A percentile compares a stretch with the other conserved stretches of the same genome.
phyloP scores from a whole-genome alignment of 371 early-diverging fungal genomes.

The Funneliformis caledonium region DNA sequence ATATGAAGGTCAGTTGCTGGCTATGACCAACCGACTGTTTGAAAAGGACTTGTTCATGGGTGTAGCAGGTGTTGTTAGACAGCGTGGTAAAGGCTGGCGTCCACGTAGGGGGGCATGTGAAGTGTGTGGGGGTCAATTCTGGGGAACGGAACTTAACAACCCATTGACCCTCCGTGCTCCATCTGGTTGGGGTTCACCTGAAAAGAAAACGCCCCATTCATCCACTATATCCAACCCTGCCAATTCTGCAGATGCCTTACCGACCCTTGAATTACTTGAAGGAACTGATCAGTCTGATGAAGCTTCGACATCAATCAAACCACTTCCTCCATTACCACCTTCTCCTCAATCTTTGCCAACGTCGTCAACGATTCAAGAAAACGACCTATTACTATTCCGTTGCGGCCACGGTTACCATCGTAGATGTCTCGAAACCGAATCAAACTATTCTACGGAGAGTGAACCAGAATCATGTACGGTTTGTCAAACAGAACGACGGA shows the following conservation, averaged over 20 bases:
- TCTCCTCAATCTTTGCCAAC: conserved; percentile 12
- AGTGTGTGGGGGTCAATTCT: conserved; percentile 60
- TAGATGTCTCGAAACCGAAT: conserved; percentile 57
- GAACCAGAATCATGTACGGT: conserved; percentile 32
- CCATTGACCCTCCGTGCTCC: conserved; percentile 48
- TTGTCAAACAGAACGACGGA: conserved; percentile 36
- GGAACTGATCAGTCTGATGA: background rate
- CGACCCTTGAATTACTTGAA: conserved; percentile 24
- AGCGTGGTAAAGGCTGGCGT: conserved; percentile 65
- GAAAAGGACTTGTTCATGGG: conserved; percentile 66
- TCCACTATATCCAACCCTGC: conserved; percentile 40
- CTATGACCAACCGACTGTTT: conserved; percentile 74
- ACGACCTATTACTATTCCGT: conserved; percentile 57
- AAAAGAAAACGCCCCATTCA: conserved; percentile 41
- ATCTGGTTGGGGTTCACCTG: conserved; percentile 34
- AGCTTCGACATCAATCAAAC: conserved; percentile 34
- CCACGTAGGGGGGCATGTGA: conserved; percentile 63
- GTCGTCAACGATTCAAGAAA: conserved; percentile 37
- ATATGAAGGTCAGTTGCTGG: conserved; percentile 73
- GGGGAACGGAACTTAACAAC: conserved; percentile 52
- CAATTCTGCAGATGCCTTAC: conserved; percentile 39
- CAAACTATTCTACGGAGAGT: background rate
- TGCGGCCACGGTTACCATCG: conserved; percentile 68
- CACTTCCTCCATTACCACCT: background rate
- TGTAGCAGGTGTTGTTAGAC: conserved; percentile 62